A percentile compares a stretch with the other conserved stretches of the same genome.
phyloP scores from a whole-genome alignment of 306 rosid species.

The Dryas drummondii region DNA sequence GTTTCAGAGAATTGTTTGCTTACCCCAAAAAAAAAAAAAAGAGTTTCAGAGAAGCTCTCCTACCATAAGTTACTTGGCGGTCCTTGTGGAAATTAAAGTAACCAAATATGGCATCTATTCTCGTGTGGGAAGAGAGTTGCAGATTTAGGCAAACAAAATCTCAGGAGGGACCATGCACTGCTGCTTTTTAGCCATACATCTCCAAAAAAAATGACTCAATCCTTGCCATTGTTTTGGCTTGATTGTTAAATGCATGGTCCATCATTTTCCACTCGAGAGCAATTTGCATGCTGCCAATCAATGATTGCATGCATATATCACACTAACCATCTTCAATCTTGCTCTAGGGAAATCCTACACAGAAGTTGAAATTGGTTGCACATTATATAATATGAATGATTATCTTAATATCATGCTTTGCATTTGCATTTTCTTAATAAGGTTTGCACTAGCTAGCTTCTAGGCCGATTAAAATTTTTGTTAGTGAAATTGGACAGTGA shows the following conservation, averaged over 20 bases:
- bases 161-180: background rate
- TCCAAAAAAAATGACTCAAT: background rate
- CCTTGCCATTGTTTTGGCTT: conserved; percentile 4
- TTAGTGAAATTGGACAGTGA: background rate
- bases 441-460: too few species aligned
- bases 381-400: too few species aligned
- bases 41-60: conserved; percentile 7
- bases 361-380: background rate
- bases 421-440: too few species aligned
- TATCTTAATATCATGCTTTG: too few species aligned
- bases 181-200: background rate
- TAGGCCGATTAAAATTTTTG: background rate
- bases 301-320: conserved; percentile 5
- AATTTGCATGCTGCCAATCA: conserved; percentile 14
- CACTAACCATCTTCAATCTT: background rate
- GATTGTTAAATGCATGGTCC: background rate
- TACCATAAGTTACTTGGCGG: background rate
- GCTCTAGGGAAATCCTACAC: background rate
- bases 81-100: conserved; percentile 4
- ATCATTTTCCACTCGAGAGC: conserved; percentile 7
- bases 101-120: conserved; percentile 28
- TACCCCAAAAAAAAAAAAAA: background rate
- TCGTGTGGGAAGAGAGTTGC: conserved; percentile 18
- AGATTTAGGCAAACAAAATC: conserved; percentile 7
- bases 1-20: background rate